A percentile compares a stretch with the other conserved stretches of the same genome.
Evolutionary conservation across 2,329 filamentous ascomycete genomes (phyloP).

Genomic region (Didymellaceae sp.): DNA sequence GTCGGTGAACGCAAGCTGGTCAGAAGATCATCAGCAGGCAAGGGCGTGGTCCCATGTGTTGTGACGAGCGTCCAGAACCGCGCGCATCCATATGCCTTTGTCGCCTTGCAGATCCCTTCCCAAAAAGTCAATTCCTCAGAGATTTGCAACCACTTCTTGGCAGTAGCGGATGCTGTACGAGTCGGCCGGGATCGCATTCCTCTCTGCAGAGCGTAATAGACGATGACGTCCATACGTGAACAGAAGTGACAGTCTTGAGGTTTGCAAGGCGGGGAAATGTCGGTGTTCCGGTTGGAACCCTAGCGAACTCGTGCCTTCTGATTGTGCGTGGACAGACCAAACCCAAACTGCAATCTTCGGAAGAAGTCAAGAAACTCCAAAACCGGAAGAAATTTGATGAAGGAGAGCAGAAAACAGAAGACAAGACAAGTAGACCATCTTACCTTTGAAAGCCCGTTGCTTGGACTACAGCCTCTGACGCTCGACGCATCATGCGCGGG

Average conservation of each 20-base stretch:
- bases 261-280: neutral
- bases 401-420: neutral
- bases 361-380: neutral
- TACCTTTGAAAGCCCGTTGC: conserved; percentile 40
- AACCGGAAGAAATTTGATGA: neutral
- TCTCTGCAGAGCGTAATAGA: neutral
- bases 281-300: neutral
- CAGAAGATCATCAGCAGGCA: conserved; percentile 2
- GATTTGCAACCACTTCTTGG: conserved; percentile 29
- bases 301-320: neutral
- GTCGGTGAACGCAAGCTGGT: neutral
- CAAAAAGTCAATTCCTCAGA: conserved; percentile 23
- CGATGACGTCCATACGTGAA: neutral
- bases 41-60: conserved; percentile 8
- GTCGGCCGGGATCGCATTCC: conserved; percentile 9
- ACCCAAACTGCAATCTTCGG: conserved; percentile 2
- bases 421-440: conserved; percentile 12
- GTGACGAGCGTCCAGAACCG: conserved; percentile 5
- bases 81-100: conserved; percentile 13
- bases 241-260: neutral
- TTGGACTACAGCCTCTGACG: conserved; percentile 42
- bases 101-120: conserved; percentile 29
- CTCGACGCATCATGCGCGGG: conserved; percentile 41
- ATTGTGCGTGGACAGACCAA: conserved; percentile 2
- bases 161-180: conserved; percentile 21